Base-by-base conservation (phyloP, 108 stramenopile species). In the Fistulifera pelliculosa region DNA sequence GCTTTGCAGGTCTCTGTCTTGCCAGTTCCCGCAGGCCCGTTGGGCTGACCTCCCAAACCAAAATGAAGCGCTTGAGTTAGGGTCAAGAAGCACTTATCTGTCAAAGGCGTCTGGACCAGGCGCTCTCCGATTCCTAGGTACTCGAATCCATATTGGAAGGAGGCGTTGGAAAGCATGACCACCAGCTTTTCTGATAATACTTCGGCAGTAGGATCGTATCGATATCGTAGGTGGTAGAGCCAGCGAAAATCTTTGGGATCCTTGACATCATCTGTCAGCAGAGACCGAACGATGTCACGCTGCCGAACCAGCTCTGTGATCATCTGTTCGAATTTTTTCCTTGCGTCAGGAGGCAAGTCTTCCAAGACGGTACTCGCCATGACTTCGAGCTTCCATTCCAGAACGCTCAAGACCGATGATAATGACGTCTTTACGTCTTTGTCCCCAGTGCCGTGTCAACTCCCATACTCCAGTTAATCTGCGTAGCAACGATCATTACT, bases 261-360 rank as follows among this genome's bases (percentile, higher is more conserved):
- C 4, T 69, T 70, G 10, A 93, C 91, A 8, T 71, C 61, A 13
- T 80, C 79, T 48, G 81, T 75, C 23, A 84, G 76, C 28, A 97
- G 79, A 25, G 71, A 68, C 19, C 94, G 70, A 40, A 90, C 83
- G n/a, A 95, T 94, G 65, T 99, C 95, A 8, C 96, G 80, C 61
- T 99, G 95, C 61, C 95, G 96, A 13, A 96, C 96, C 15, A 97
- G 74, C 61, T 99, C 98, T 25, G 96, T 98, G 61, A 99, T 97
- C 47, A 98, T 77, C 66, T 98, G 97, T 63, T 98, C 98, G 61
- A 83, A 96, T 64, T 98, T 99, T 69, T 94, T 94, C 28, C 96
- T 69, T 18, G 75, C 74, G 25, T 94, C 90, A 7, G 85, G 59
- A 2, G 83, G 85, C 1, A 96, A 68, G 45, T 96, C 92, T 17